A percentile compares a stretch with the other conserved stretches of the same genome.
Evolutionary conservation across 495 filamentous ascomycete genomes (phyloP).

Genomic region (Xylaria venustula): DNA sequence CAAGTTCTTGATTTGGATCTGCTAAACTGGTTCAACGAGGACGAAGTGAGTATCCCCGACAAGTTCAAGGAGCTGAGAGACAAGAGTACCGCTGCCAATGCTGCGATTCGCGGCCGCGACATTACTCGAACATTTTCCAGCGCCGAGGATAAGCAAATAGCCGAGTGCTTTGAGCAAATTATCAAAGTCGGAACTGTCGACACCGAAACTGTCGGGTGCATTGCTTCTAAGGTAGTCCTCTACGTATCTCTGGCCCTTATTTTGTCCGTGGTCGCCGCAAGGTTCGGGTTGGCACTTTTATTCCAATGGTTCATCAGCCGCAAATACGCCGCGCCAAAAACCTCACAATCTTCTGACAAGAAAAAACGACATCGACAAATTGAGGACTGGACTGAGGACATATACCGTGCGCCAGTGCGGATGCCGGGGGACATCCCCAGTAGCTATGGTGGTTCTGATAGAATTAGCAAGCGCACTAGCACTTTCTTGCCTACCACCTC

Average conservation of each 20-base stretch:
- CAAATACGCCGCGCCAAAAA: slow-evolving; percentile 74
- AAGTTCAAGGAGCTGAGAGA: slow-evolving; percentile 76
- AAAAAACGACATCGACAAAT: slow-evolving; percentile 89
- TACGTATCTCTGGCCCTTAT: slow-evolving; percentile 95
- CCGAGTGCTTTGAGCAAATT: slow-evolving; percentile 84
- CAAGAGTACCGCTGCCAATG: slow-evolving; percentile 52
- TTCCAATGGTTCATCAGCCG: slow-evolving; percentile 95
- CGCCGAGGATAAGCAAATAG: slow-evolving; percentile 71
- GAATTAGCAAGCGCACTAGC: slow-evolving; percentile 77
- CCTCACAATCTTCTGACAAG: slow-evolving; percentile 65
- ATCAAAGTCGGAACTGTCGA: slow-evolving; percentile 95
- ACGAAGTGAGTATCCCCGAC: slow-evolving; percentile 74
- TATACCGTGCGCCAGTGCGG: slow-evolving; percentile 84
- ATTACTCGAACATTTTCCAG: slow-evolving; percentile 84
- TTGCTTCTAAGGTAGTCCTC: slow-evolving; percentile 94
- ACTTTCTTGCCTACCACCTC: slow-evolving; percentile 80
- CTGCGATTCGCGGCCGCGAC: slow-evolving; percentile 78
- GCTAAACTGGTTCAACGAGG: slow-evolving; percentile 83
- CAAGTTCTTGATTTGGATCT: slow-evolving; percentile 93
- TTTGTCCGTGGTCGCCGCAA: slow-evolving; percentile 79
- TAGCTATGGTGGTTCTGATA: slow-evolving; percentile 59
- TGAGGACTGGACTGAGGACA: slow-evolving; percentile 97
- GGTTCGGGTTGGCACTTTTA: slow-evolving; percentile 84
- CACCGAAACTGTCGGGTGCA: slow-evolving; percentile 94
- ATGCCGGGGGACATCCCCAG: slow-evolving; percentile 65